A percentile compares a stretch with the other conserved stretches of the same genome.
phyloP scores from a whole-genome alignment of 257 asterid genomes.

The Nicotiana otophora region DNA sequence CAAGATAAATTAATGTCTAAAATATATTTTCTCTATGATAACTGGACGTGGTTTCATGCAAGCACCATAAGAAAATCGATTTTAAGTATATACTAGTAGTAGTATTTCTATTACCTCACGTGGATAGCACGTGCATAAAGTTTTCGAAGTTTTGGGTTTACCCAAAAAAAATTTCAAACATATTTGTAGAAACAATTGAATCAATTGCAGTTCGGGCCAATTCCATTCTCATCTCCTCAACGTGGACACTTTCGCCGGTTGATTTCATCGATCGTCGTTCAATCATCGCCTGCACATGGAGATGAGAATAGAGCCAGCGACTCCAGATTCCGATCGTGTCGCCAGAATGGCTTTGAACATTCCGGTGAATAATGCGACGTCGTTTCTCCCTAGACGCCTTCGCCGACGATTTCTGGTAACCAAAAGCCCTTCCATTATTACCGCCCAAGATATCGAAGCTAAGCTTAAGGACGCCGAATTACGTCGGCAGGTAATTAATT shows the following conservation, averaged over 20 bases:
- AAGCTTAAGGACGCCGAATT: constrained; percentile 23
- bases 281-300: not conserved
- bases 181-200: not conserved
- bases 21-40: too few relatives aligned
- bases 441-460: constrained; percentile 28
- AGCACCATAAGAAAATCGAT: too few relatives aligned
- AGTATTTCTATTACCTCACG: not conserved
- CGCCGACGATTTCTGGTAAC: constrained; percentile 21
- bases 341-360: constrained; percentile 11
- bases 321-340: not conserved
- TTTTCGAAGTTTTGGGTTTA: not conserved
- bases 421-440: constrained; percentile 8
- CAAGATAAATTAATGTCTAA: too few relatives aligned
- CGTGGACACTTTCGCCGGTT: not conserved
- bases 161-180: too few relatives aligned
- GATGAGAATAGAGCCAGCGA: not conserved
- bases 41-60: too few relatives aligned
- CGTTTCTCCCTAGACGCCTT: constrained; percentile 17
- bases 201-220: not conserved
- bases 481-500: constrained; percentile 23
- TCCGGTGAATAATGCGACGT: constrained; percentile 10
- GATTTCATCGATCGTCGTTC: constrained; percentile 6
- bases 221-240: not conserved
- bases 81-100: too few relatives aligned
- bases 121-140: not conserved